These are phyloP conservation scores for Pyrrhoderma noxium DNA, from an alignment of 1,284 basidiomycete species.

Conservation along the genomic window DNA sequence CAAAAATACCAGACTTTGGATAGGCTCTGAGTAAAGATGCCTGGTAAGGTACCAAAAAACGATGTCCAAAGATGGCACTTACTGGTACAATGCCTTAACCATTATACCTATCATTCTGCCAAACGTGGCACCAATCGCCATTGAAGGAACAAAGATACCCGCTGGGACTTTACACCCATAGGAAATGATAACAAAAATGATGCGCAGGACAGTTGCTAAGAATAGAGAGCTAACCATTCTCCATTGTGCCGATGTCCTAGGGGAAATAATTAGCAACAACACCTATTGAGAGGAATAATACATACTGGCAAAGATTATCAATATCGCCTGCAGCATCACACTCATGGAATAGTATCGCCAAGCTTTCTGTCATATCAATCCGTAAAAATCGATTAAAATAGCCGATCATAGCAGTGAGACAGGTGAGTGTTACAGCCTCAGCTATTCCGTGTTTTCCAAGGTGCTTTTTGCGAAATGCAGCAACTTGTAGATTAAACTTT, in stretches of 20 bases:
- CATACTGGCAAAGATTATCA: slow-evolving; percentile 91
- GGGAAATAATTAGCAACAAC: not conserved
- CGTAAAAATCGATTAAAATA: slow-evolving; percentile 94
- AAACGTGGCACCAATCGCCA: slow-evolving; percentile 96
- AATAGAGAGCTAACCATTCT: slow-evolving; percentile 89
- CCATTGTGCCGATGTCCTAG: slow-evolving; percentile 87
- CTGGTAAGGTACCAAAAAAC: not conserved
- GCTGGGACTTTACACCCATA: slow-evolving; percentile 97
- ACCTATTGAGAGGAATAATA: slow-evolving; percentile 18
- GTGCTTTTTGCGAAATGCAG: slow-evolving; percentile 88
- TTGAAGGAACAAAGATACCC: slow-evolving; percentile 96
- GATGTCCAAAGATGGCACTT: slow-evolving; percentile 22
- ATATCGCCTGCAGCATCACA: slow-evolving; percentile 94
- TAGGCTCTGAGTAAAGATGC: slow-evolving; percentile 51
- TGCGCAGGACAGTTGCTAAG: slow-evolving; percentile 85
- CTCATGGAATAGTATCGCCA: slow-evolving; percentile 95
- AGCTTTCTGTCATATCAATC: slow-evolving; percentile 97
- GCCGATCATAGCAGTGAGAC: slow-evolving; percentile 84
- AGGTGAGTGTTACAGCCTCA: slow-evolving; percentile 85
- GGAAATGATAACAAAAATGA: slow-evolving; percentile 81
- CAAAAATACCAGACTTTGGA: slow-evolving; percentile 80
- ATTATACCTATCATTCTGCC: slow-evolving; percentile 94
- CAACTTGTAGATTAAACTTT: slow-evolving; percentile 94
- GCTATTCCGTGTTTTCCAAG: slow-evolving; percentile 78
- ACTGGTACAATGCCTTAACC: slow-evolving; percentile 89